Evolutionary conservation across 2,329 filamentous ascomycete genomes (phyloP).

Genomic region (Plectosphaerella sp.): DNA sequence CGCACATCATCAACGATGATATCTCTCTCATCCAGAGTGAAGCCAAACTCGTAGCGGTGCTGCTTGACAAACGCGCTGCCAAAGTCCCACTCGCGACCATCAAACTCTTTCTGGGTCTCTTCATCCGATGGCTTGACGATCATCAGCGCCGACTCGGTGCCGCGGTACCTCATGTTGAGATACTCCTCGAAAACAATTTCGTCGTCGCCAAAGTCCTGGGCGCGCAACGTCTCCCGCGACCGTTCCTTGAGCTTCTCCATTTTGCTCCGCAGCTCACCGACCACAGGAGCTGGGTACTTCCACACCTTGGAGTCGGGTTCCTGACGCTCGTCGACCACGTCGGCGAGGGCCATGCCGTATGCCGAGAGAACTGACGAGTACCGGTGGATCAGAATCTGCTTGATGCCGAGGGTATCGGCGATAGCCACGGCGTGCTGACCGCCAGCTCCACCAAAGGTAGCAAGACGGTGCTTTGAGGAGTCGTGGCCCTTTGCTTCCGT

Average conservation of each 20-base stretch:
- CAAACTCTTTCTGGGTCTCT: constrained; percentile 55
- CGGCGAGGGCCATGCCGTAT: constrained; percentile 88
- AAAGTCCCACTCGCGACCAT: constrained; percentile 73
- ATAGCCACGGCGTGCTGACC: constrained; percentile 93
- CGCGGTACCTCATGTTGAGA: constrained; percentile 87
- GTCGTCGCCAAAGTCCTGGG: constrained; percentile 73
- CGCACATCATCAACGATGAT: constrained; percentile 89
- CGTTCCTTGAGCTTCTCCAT: constrained; percentile 78
- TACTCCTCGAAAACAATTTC: constrained; percentile 87
- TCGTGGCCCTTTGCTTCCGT: constrained; percentile 92
- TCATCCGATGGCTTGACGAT: constrained; percentile 67
- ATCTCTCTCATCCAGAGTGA: constrained; percentile 77
- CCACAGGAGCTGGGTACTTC: constrained; percentile 52
- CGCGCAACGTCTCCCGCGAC: constrained; percentile 60
- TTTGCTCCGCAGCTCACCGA: constrained; percentile 63
- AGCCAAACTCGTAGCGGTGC: constrained; percentile 90
- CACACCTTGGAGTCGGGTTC: constrained; percentile 66
- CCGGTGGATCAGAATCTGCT: constrained; percentile 78
- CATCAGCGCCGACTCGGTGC: constrained; percentile 90
- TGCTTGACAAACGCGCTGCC: constrained; percentile 80
- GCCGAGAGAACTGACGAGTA: constrained; percentile 89
- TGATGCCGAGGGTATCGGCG: constrained; percentile 77
- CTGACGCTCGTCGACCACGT: constrained; percentile 88
- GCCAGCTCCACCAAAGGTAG: constrained; percentile 88
- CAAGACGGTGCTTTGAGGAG: constrained; percentile 83